Percentiles rank a stretch among this genome's conserved stretches.
These are phyloP conservation scores for Trichoderma reesei DNA, from an alignment of 495 filamentous ascomycete genomes.

Conservation along the genomic window DNA sequence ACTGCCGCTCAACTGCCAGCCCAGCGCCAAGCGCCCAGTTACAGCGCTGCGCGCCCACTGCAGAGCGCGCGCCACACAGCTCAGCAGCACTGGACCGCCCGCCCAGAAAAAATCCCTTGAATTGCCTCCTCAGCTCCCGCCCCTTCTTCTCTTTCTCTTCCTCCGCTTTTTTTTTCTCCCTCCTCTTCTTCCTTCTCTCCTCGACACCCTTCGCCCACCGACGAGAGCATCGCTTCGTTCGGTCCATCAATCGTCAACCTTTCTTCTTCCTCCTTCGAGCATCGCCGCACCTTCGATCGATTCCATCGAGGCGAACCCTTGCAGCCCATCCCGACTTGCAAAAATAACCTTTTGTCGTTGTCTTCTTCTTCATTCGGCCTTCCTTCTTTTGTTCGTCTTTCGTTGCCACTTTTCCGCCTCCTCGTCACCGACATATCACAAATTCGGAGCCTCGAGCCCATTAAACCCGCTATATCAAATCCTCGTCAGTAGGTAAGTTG, in stretches of 20 bases:
- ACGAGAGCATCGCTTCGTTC: slow-evolving; percentile 6
- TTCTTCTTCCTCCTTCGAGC: not conserved
- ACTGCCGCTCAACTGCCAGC: not conserved
- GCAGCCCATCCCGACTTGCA: not conserved
- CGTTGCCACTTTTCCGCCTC: not conserved
- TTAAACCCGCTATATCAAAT: not conserved
- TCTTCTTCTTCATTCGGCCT: not conserved
- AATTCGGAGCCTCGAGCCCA: not conserved
- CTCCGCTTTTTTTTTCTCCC: slow-evolving; percentile 5
- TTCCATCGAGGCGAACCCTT: not conserved
- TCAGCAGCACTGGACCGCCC: not conserved
- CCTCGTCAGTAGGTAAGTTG: not conserved
- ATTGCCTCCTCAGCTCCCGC: not conserved
- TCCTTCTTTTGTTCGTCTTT: not conserved
- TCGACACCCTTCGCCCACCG: not conserved
- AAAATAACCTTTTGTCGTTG: not conserved
- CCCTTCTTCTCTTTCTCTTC: not conserved
- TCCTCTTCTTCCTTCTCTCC: not conserved
- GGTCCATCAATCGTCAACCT: not conserved
- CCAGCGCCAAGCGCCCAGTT: slow-evolving; percentile 7
- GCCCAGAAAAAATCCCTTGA: not conserved
- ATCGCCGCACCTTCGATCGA: not conserved
- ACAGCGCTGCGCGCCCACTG: not conserved
- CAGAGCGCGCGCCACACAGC: not conserved
- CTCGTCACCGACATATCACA: slow-evolving; percentile 4